Percentiles rank a stretch among this genome's conserved stretches.
phyloP scores from a whole-genome alignment of 345 rosid genomes.

The Capsella bursapastoris region DNA sequence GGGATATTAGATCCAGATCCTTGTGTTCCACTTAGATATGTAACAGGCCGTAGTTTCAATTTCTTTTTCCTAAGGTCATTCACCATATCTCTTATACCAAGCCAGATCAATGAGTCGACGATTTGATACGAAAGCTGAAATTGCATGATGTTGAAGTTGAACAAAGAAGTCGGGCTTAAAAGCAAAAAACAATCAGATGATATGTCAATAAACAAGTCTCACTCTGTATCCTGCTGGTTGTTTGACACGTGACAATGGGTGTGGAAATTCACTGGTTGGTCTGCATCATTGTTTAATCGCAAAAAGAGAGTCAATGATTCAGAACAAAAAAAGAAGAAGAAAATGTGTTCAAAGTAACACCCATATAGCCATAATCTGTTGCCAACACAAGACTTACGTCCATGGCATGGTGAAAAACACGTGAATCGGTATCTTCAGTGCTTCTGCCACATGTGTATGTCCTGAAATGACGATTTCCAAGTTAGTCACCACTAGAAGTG shows the following conservation, averaged over 20 bases:
- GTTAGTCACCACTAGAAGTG: conserved; percentile 35
- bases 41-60: conserved; percentile 91
- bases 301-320: conserved; percentile 41
- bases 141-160: neutral
- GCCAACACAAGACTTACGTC: conserved; percentile 91
- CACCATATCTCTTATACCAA: conserved; percentile 96
- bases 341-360: conserved; percentile 31
- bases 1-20: conserved; percentile 89
- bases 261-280: conserved; percentile 98
- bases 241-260: conserved; percentile 98
- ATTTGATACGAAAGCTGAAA: conserved; percentile 94
- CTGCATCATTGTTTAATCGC: conserved; percentile 47
- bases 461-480: conserved; percentile 56
- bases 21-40: conserved; percentile 98
- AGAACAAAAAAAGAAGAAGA: conserved; percentile 39
- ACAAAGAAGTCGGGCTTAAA: conserved; percentile 18
- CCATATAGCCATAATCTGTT: conserved; percentile 50
- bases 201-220: conserved; percentile 43
- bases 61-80: conserved; percentile 93
- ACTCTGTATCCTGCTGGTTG: conserved; percentile 98
- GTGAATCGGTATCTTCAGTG: conserved; percentile 86
- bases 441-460: conserved; percentile 97
- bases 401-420: conserved; percentile 99
- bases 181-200: conserved; percentile 5
- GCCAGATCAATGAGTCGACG: conserved; percentile 97